These are phyloP conservation scores for Penicillium thymicola DNA, from an alignment of 2,329 filamentous ascomycete genomes.

Conservation along the genomic window DNA sequence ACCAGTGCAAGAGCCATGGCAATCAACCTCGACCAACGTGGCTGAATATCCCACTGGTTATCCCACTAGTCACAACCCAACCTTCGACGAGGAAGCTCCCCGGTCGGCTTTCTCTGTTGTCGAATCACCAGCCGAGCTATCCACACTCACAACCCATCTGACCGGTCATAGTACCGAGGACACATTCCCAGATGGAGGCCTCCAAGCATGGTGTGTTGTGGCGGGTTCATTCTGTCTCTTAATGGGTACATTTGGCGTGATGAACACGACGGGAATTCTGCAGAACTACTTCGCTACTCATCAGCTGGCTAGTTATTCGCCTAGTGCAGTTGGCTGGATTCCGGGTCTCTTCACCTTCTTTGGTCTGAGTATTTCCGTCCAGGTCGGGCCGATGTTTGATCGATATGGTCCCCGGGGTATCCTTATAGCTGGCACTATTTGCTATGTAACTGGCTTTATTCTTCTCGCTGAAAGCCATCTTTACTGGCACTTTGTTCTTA, in stretches of 20 bases:
- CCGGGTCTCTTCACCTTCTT: conserved; percentile 49
- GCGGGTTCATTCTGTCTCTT: conserved; percentile 38
- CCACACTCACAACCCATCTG: conserved; percentile 18
- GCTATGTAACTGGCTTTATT: conserved; percentile 43
- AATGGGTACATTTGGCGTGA: conserved; percentile 46
- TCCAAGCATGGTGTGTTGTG: conserved; percentile 37
- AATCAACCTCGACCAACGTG: not conserved
- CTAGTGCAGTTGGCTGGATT: conserved; percentile 51
- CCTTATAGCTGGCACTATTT: conserved; percentile 37
- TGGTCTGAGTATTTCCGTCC: conserved; percentile 44
- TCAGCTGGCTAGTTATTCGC: conserved; percentile 44
- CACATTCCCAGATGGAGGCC: conserved; percentile 35
- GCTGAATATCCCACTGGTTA: not conserved
- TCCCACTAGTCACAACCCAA: not conserved
- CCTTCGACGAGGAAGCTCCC: conserved; percentile 14
- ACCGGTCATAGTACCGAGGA: conserved; percentile 18
- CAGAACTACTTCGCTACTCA: conserved; percentile 48
- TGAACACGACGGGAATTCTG: conserved; percentile 50
- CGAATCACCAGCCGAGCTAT: conserved; percentile 17
- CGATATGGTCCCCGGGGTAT: conserved; percentile 47
- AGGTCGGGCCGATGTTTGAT: conserved; percentile 52
- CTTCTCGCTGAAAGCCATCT: conserved; percentile 46
- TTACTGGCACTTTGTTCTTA: conserved; percentile 52
- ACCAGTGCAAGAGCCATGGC: conserved; percentile 1
- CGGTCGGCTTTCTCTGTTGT: conserved; percentile 19